phyloP scores from a whole-genome alignment of 345 rosid species.

The Salix udensis region DNA sequence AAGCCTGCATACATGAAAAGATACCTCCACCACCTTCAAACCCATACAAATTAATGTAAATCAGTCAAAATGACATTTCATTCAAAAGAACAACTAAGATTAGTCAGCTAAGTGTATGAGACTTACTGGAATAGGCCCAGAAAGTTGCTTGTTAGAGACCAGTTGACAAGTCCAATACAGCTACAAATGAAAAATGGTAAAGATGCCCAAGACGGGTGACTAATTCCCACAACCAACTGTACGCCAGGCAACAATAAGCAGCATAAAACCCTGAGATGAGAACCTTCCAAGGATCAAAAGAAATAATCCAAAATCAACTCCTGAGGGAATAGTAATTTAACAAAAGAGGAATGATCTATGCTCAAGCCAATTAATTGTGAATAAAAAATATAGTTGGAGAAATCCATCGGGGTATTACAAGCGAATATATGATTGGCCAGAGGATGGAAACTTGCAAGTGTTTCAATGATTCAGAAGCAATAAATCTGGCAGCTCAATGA shows the following conservation, averaged over 20 bases:
- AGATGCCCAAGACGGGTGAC: conserved; percentile 58
- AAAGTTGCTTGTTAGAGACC: conserved; percentile 56
- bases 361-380: not conserved
- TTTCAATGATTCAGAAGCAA: not conserved
- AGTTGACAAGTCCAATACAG: conserved; percentile 45
- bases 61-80: conserved; percentile 8
- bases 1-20: conserved; percentile 46
- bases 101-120: not conserved
- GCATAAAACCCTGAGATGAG: conserved; percentile 44
- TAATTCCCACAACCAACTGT: conserved; percentile 49
- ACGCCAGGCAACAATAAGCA: conserved; percentile 43
- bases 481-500: not conserved
- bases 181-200: conserved; percentile 54
- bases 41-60: conserved; percentile 11
- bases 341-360: not conserved
- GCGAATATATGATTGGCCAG: not conserved
- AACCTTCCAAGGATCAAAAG: conserved; percentile 40
- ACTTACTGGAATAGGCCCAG: conserved; percentile 49
- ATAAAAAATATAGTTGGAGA: not conserved
- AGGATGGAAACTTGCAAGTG: not conserved
- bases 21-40: conserved; percentile 52
- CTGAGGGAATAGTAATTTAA: not conserved
- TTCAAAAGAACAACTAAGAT: not conserved
- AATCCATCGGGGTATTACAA: not conserved
- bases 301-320: conserved; percentile 4